Evolutionary conservation across 305 asterid species (phyloP).

Genomic region (Caryopteris hybrid): DNA sequence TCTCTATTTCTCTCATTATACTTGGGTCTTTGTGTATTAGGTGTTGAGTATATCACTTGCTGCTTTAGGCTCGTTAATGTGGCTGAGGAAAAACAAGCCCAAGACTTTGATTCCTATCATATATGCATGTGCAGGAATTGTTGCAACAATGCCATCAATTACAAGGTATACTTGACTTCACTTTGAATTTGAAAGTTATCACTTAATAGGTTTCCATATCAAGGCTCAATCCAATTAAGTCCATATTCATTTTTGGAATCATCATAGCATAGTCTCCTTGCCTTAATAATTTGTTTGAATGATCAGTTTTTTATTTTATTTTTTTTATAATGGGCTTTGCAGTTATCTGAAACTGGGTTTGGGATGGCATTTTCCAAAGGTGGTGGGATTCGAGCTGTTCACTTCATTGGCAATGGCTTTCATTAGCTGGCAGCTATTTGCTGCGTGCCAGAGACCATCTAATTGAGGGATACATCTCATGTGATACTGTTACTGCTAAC

Average conservation of each 20-base stretch:
- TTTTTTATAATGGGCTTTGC: too few relatives aligned
- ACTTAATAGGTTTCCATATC: too few relatives aligned
- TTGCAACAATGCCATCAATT: conserved; percentile 96
- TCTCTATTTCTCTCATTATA: too few relatives aligned
- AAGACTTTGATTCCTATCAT: conserved; percentile 87
- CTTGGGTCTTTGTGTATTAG: conserved; percentile 34
- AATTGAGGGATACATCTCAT: conserved; percentile 22
- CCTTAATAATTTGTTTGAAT: too few relatives aligned
- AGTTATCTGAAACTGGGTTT: conserved; percentile 79
- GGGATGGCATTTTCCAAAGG: conserved; percentile 91
- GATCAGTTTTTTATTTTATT: too few relatives aligned
- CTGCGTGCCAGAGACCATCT: conserved; percentile 87
- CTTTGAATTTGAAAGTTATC: too few relatives aligned
- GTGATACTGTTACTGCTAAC: background rate
- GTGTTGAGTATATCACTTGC: conserved; percentile 87
- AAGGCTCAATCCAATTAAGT: too few relatives aligned
- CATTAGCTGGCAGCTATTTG: conserved; percentile 90
- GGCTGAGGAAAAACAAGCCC: conserved; percentile 97
- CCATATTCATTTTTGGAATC: too few relatives aligned
- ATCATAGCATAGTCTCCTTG: too few relatives aligned
- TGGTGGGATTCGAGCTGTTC: conserved; percentile 88
- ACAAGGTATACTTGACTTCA: conserved; percentile 53
- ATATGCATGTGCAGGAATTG: conserved; percentile 78
- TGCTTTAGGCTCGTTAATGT: conserved; percentile 87
- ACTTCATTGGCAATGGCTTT: conserved; percentile 88